Evolutionary conservation across 768 basidiomycete species (phyloP).

Genomic region (Serendipita indica): DNA sequence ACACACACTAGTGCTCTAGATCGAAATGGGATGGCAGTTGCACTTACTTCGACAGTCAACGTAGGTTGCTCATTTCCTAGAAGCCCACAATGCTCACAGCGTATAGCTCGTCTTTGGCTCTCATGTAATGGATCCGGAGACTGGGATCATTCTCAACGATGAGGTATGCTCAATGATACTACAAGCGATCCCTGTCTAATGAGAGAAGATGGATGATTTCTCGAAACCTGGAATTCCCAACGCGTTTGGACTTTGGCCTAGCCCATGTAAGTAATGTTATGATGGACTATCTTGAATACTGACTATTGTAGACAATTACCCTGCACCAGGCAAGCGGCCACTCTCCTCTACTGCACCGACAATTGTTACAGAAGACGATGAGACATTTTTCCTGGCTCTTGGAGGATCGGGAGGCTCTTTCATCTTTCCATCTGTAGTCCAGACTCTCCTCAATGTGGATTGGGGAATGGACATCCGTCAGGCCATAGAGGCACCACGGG

Average conservation of each 20-base stretch:
- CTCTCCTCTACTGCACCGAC: conserved; percentile 72
- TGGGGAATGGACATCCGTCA: conserved; percentile 67
- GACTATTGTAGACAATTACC: conserved; percentile 57
- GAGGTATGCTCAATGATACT: conserved; percentile 33
- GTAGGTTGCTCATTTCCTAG: not conserved
- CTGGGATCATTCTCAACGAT: conserved; percentile 82
- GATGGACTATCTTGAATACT: not conserved
- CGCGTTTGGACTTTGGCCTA: conserved; percentile 66
- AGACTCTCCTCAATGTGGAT: conserved; percentile 47
- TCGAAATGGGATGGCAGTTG: conserved; percentile 69
- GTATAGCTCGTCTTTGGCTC: conserved; percentile 61
- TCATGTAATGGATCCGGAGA: conserved; percentile 68
- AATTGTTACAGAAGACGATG: conserved; percentile 64
- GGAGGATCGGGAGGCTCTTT: conserved; percentile 82
- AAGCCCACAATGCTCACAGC: not conserved
- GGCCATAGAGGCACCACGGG: conserved; percentile 70
- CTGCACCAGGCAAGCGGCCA: conserved; percentile 75
- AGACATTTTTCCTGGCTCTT: conserved; percentile 53
- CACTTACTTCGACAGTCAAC: conserved; percentile 82
- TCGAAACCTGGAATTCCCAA: conserved; percentile 74
- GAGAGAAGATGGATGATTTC: conserved; percentile 73
- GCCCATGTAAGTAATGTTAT: conserved; percentile 46
- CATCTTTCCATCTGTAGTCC: conserved; percentile 69
- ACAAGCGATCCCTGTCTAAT: not conserved
- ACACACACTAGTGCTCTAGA: conserved; percentile 81